Conservation (phyloP, 257 asterid species). For the Ilex asprella region DNA sequence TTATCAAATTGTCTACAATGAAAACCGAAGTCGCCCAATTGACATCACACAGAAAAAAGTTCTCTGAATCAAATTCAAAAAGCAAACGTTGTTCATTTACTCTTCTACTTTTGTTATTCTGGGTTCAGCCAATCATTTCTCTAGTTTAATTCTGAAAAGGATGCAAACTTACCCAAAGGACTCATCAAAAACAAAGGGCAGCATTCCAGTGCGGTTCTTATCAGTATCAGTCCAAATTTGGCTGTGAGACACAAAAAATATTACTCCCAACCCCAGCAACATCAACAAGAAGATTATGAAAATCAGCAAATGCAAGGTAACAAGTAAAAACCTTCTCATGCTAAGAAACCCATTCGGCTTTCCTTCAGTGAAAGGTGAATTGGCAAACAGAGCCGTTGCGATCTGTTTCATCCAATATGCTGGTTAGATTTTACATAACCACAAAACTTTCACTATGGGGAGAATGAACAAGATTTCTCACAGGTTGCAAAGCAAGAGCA, state of each 20-base stretch:
- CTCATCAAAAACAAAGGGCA: constrained; percentile 97
- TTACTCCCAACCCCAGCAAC: constrained; percentile 8
- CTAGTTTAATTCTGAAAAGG: too few species aligned
- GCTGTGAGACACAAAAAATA: constrained; percentile 34
- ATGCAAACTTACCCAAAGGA: constrained; percentile 70
- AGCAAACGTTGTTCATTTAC: too few species aligned
- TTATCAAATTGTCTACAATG: too few species aligned
- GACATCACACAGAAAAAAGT: too few species aligned
- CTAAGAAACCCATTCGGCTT: constrained; percentile 91
- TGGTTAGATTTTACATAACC: constrained; percentile 26
- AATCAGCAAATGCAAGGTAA: constrained; percentile 4
- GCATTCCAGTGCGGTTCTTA: constrained; percentile 90
- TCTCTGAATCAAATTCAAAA: too few species aligned
- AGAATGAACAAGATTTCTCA: constrained; percentile 34
- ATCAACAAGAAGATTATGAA: too few species aligned
- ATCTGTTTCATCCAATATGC: constrained; percentile 45
- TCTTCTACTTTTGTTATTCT: too few species aligned
- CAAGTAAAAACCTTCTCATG: constrained; percentile 73
- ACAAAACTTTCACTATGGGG: constrained; percentile 8
- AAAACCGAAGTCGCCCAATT: too few species aligned
- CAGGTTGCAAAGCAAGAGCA: constrained; percentile 95
- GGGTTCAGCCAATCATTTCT: too few species aligned
- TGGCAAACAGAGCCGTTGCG: constrained; percentile 95
- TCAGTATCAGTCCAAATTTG: constrained; percentile 99
- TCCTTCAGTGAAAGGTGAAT: constrained; percentile 97